Percentiles rank a stretch among this genome's conserved stretches.
phyloP scores from a whole-genome alignment of 2,329 filamentous ascomycete genomes.

The Colletotrichum lini region DNA sequence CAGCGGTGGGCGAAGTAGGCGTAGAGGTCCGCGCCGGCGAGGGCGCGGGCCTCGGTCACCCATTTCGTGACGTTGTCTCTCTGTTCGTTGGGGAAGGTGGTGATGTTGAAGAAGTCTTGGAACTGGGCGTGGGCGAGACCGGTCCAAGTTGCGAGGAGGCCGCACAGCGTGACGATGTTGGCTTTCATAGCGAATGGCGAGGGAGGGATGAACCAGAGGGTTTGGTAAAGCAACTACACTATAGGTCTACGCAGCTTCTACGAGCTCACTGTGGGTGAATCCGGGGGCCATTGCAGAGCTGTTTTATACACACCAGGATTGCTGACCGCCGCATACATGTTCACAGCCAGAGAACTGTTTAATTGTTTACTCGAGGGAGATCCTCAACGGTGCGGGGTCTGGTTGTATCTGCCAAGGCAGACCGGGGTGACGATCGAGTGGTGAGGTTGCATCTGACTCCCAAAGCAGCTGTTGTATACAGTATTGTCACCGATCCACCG shows the following conservation, averaged over 20 bases:
- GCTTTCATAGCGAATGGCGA: background rate
- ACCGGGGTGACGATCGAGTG: background rate
- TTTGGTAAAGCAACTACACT: no score
- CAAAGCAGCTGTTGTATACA: background rate
- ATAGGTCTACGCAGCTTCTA: no score
- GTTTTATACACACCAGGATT: no score
- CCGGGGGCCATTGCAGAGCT: background rate
- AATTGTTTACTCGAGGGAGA: no score
- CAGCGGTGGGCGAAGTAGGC: slow-evolving; percentile 33
- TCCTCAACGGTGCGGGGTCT: background rate
- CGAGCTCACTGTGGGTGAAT: fast-evolving
- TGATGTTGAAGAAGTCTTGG: slow-evolving; percentile 24
- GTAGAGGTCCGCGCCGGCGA: slow-evolving; percentile 20
- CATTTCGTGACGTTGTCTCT: slow-evolving; percentile 30
- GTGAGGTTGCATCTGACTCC: background rate
- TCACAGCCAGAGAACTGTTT: no score
- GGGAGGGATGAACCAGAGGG: background rate
- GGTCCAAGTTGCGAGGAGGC: background rate
- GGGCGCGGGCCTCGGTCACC: slow-evolving; percentile 13
- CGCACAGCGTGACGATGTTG: background rate
- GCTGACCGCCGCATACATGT: no score
- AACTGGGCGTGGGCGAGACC: slow-evolving; percentile 1
- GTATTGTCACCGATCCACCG: background rate
- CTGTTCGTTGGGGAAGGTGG: slow-evolving; percentile 31
- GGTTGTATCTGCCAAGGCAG: slow-evolving; percentile 1